Evolutionary conservation across 2,329 filamentous ascomycete species (phyloP).

Genomic region (Cordyceps militaris): DNA sequence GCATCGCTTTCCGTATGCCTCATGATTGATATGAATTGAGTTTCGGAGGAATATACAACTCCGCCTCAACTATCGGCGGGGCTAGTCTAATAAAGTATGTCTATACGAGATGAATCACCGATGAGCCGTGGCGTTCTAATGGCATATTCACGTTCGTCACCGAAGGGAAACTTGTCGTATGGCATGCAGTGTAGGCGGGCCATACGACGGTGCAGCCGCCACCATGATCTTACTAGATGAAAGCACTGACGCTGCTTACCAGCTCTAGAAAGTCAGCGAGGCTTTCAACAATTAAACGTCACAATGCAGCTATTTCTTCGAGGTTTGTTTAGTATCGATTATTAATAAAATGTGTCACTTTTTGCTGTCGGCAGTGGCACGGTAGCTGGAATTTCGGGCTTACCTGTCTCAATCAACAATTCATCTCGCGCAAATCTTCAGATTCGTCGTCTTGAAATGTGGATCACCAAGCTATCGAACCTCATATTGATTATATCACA

Average conservation of each 20-base stretch:
- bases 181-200: background rate
- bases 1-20: background rate
- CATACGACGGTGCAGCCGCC: background rate
- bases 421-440: too few species aligned
- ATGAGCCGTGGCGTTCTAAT: background rate
- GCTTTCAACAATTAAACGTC: background rate
- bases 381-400: too few species aligned
- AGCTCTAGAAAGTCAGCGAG: background rate
- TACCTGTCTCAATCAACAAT: too few species aligned
- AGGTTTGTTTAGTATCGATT: background rate
- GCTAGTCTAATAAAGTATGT: constrained; percentile 1
- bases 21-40: background rate
- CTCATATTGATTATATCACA: too few species aligned
- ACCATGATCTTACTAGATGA: background rate
- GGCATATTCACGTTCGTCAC: background rate
- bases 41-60: background rate
- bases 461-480: too few species aligned
- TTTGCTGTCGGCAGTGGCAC: too few species aligned
- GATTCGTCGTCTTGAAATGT: too few species aligned
- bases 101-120: background rate
- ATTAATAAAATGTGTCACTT: too few species aligned
- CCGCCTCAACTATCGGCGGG: background rate
- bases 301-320: background rate
- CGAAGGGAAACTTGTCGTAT: background rate
- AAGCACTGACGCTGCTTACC: background rate